Conservation (phyloP, 164 flowering plant genomes). For the Vitis amurensis region DNA sequence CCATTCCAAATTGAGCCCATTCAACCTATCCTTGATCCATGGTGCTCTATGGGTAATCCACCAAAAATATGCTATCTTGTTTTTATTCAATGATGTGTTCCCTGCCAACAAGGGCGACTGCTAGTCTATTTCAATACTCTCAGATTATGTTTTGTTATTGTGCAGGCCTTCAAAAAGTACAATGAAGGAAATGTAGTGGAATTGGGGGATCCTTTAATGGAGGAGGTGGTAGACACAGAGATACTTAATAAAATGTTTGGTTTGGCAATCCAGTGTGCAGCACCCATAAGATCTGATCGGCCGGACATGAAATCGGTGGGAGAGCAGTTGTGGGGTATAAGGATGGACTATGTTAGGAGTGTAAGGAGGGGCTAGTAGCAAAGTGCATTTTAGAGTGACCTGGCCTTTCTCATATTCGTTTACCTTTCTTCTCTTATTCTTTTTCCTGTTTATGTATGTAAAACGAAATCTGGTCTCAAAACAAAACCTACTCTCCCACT, state of each 20-base stretch:
- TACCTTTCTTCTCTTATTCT: too few species aligned
- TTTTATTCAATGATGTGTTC: not conserved
- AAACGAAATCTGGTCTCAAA: not conserved
- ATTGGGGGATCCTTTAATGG: conserved; percentile 68
- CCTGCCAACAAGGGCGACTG: not conserved
- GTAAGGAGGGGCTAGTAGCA: conserved; percentile 26
- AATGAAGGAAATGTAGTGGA: conserved; percentile 50
- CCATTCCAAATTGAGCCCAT: too few species aligned
- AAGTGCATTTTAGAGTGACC: too few species aligned
- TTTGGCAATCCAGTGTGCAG: conserved; percentile 85
- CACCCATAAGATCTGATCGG: conserved; percentile 73
- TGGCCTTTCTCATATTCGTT: too few species aligned
- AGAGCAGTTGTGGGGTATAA: conserved; percentile 82
- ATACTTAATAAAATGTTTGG: conserved; percentile 56
- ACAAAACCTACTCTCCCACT: too few species aligned
- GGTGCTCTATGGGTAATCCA: too few species aligned
- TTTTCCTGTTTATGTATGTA: not conserved
- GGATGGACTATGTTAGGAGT: conserved; percentile 62
- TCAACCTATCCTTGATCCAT: too few species aligned
- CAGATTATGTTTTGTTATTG: conserved; percentile 3
- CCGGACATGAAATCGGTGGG: conserved; percentile 90
- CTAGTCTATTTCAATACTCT: not conserved
- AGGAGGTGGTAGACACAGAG: conserved; percentile 46
- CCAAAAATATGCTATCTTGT: not conserved
- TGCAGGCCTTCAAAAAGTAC: conserved; percentile 72